These are phyloP conservation scores for Peronospora destructor DNA, from an alignment of 352 stramenopile genomes.

Conservation along the genomic window DNA sequence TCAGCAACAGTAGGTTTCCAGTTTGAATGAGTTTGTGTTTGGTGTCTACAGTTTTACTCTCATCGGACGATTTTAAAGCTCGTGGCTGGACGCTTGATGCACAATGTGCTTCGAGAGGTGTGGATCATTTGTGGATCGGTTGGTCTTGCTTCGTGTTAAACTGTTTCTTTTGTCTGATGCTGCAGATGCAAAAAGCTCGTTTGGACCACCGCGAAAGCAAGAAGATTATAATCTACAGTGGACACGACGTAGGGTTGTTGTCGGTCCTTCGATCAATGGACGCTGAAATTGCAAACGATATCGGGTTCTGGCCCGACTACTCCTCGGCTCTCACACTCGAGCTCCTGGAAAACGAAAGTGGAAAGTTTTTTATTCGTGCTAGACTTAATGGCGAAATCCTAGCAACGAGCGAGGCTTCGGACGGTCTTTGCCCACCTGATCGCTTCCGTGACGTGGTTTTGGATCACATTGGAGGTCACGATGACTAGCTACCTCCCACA, in stretches of 20 bases:
- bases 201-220: slow-evolving; percentile 33
- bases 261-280: slow-evolving; percentile 63
- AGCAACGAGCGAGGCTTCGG: slow-evolving; percentile 13
- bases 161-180: neutral
- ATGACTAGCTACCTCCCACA: slow-evolving; percentile 6
- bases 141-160: neutral
- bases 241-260: slow-evolving; percentile 75
- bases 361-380: slow-evolving; percentile 51
- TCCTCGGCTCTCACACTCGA: slow-evolving; percentile 59
- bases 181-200: slow-evolving; percentile 40
- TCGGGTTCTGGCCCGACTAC: slow-evolving; percentile 68
- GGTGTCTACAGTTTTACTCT: slow-evolving; percentile 56
- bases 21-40: slow-evolving; percentile 6
- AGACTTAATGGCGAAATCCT: slow-evolving; percentile 46
- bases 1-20: neutral
- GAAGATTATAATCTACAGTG: slow-evolving; percentile 70
- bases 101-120: slow-evolving; percentile 49
- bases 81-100: slow-evolving; percentile 53
- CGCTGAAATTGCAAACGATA: slow-evolving; percentile 36
- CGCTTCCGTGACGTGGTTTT: slow-evolving; percentile 39
- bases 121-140: neutral
- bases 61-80: slow-evolving; percentile 56
- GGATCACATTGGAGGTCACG: slow-evolving; percentile 33
- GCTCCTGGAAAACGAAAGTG: slow-evolving; percentile 50
- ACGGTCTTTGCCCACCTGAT: slow-evolving; percentile 28